A percentile compares a stretch with the other conserved stretches of the same genome.
These are phyloP conservation scores for Suhomyces choctaworum DNA, from an alignment of 1,139 yeast species.

Conservation along the genomic window DNA sequence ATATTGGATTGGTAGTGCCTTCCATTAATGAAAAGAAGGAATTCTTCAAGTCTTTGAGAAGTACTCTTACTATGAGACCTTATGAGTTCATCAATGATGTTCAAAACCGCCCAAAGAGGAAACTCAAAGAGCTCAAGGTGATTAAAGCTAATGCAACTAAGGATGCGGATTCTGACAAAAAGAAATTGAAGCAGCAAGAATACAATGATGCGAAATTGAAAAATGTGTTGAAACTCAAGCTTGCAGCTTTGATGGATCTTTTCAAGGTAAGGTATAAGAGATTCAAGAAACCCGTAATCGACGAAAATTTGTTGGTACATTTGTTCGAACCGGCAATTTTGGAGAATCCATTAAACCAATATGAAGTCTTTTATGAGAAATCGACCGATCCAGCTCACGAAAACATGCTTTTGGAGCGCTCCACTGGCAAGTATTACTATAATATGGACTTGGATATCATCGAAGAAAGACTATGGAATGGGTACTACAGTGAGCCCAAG, in stretches of 20 bases:
- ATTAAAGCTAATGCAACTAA: conserved; percentile 18
- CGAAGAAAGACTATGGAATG: conserved; percentile 96
- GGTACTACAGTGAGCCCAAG: conserved; percentile 88
- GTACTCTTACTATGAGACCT: conserved; percentile 68
- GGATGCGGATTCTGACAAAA: conserved; percentile 26
- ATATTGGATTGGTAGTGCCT: conserved; percentile 45
- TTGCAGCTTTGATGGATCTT: conserved; percentile 86
- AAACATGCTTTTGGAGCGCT: conserved; percentile 75
- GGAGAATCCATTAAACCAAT: conserved; percentile 41
- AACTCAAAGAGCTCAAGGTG: conserved; percentile 38
- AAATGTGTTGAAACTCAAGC: conserved; percentile 78
- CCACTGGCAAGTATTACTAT: conserved; percentile 69
- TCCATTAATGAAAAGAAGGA: conserved; percentile 43
- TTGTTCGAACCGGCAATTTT: conserved; percentile 61
- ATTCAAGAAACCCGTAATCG: conserved; percentile 87
- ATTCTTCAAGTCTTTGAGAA: conserved; percentile 58
- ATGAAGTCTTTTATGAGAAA: conserved; percentile 53
- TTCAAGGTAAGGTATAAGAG: conserved; percentile 84
- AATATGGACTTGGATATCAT: conserved; percentile 94
- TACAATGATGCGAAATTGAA: conserved; percentile 78
- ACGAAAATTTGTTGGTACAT: conserved; percentile 70
- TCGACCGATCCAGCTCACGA: conserved; percentile 50
- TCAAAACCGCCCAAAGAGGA: conserved; percentile 51
- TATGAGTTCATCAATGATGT: conserved; percentile 55
- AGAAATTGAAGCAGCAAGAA: conserved; percentile 52